Conservation (phyloP, 2,329 filamentous ascomycete genomes). For the Aspergillus viridinutans region DNA sequence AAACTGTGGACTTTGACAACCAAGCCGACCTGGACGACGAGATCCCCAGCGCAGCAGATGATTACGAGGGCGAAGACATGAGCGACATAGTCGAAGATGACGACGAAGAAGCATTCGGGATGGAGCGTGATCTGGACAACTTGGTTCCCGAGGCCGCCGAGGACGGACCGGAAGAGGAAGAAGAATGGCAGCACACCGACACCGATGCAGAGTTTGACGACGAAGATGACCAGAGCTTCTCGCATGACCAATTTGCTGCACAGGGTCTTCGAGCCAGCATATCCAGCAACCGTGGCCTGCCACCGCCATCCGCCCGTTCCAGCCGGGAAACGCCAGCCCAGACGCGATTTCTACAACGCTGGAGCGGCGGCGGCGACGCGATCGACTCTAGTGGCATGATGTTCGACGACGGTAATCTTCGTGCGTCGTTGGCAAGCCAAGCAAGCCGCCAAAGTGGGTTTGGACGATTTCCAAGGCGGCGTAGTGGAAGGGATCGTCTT, state of each 20-base stretch:
- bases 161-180: conserved; percentile 44
- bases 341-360: conserved; percentile 35
- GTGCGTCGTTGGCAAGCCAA: conserved; percentile 30
- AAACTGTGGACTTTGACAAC: conserved; percentile 41
- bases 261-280: conserved; percentile 32
- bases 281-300: conserved; percentile 28
- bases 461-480: conserved; percentile 37
- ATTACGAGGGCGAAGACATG: conserved; percentile 41
- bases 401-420: conserved; percentile 32
- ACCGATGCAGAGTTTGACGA: conserved; percentile 61
- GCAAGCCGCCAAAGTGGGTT: conserved; percentile 31
- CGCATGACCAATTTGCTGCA: conserved; percentile 21
- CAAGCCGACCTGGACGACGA: conserved; percentile 54
- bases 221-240: conserved; percentile 33
- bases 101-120: conserved; percentile 42
- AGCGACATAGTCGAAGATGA: conserved; percentile 38
- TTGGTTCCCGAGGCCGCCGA: conserved; percentile 61
- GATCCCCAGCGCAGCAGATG: conserved; percentile 52
- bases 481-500: conserved; percentile 49
- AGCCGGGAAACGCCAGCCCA: conserved; percentile 38
- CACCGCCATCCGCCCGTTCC: conserved; percentile 22
- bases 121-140: conserved; percentile 67
- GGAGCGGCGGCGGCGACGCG: conserved; percentile 36
- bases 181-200: conserved; percentile 72
- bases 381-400: conserved; percentile 34